A percentile compares a stretch with the other conserved stretches of the same genome.
Conservation (phyloP, 345 rosid species). For the sweet orange (Citrus sinensis) region DVS_A1.0 CM039167.1:15588001-15588500, state of each 20-base stretch:
- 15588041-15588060: slow-evolving; percentile 5
- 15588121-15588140: slow-evolving; percentile 3
- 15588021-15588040: neutral
- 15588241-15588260: neutral
- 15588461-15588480: too few species aligned
- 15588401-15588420: too few species aligned
- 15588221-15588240: neutral
- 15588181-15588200: neutral
- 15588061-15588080: slow-evolving; percentile 9
- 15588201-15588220: neutral
- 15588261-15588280: neutral
- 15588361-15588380: too few species aligned
- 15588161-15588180: neutral
- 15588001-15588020: too few species aligned
- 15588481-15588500: too few species aligned
- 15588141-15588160: slow-evolving; percentile 3
- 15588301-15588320: neutral
- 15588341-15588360: too few species aligned
- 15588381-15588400: too few species aligned
- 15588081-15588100: neutral
- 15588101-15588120: neutral
- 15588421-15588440: too few species aligned
- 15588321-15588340: neutral
- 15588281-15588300: neutral
- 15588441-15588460: too few species aligned